These are phyloP conservation scores for Mycena epipterygia DNA, from an alignment of 768 basidiomycete genomes.

Conservation along the genomic window DNA sequence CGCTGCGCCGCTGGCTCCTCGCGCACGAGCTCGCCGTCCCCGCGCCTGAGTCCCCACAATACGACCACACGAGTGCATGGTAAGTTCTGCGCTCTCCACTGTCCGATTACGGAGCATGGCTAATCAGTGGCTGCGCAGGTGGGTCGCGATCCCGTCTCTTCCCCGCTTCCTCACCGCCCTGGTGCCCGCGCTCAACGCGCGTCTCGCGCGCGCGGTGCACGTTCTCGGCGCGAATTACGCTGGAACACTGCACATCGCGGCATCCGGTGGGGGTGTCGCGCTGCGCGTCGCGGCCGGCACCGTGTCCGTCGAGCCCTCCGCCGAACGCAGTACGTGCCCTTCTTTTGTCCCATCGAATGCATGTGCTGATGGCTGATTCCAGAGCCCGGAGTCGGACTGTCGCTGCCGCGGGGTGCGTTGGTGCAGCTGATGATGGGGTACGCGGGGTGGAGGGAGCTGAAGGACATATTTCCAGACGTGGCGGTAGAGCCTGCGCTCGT, in stretches of 20 bases:
- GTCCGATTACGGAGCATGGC: neutral
- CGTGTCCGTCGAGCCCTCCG: neutral
- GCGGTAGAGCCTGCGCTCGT: constrained; percentile 6
- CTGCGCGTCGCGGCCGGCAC: neutral
- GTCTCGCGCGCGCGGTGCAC: neutral
- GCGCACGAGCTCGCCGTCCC: constrained; percentile 1
- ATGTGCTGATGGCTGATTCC: too few species aligned
- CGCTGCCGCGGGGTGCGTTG: constrained; percentile 11
- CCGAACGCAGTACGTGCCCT: neutral
- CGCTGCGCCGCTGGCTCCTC: too few species aligned
- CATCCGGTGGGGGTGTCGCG: constrained; percentile 1
- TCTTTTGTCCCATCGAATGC: neutral
- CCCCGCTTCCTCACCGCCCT: constrained; percentile 2
- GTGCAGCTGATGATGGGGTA: constrained; percentile 19
- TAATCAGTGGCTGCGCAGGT: neutral
- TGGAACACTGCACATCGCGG: constrained; percentile 8
- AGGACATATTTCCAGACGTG: neutral
- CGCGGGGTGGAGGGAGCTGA: neutral
- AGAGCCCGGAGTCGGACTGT: neutral
- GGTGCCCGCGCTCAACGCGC: neutral
- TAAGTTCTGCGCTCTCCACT: neutral
- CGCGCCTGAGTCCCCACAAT: neutral
- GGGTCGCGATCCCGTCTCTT: constrained; percentile 5
- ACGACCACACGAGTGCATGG: neutral
- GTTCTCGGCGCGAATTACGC: constrained; percentile 14